Percentiles rank a stretch among this genome's conserved stretches.
These are phyloP conservation scores for Tirmania nivea DNA, from an alignment of 495 filamentous ascomycete genomes.

Conservation along the genomic window DNA sequence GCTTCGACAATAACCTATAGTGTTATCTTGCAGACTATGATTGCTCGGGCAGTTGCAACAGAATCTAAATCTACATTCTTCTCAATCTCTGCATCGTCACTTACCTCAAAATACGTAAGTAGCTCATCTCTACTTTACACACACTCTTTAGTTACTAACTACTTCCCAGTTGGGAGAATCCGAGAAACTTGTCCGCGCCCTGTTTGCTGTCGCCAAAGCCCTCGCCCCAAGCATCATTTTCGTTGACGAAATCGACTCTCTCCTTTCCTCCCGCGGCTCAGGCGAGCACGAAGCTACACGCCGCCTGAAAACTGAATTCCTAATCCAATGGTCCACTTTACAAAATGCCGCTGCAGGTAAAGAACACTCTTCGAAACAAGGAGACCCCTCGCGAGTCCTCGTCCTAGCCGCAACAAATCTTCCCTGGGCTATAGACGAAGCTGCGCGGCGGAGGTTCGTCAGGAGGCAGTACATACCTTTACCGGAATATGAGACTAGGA, in stretches of 20 bases:
- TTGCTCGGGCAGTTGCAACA: conserved; percentile 84
- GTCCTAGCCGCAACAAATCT: conserved; percentile 92
- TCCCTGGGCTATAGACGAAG: conserved; percentile 96
- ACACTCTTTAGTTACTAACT: not conserved
- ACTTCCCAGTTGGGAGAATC: conserved; percentile 50
- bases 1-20: not conserved
- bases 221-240: conserved; percentile 95
- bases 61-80: conserved; percentile 94
- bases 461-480: conserved; percentile 89
- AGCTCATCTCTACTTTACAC: not conserved
- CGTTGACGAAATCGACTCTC: conserved; percentile 93
- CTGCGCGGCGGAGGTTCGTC: conserved; percentile 76
- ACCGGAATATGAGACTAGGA: conserved; percentile 61
- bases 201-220: conserved; percentile 74
- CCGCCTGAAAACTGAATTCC: conserved; percentile 90
- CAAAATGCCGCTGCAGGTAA: conserved; percentile 76
- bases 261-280: conserved; percentile 63
- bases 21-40: conserved; percentile 56
- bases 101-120: conserved; percentile 67
- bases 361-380: conserved; percentile 35
- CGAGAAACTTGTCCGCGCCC: conserved; percentile 83
- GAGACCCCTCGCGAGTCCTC: conserved; percentile 76
- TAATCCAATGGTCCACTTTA: conserved; percentile 93
- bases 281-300: conserved; percentile 86
- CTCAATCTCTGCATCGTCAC: conserved; percentile 77